phyloP scores from a whole-genome alignment of 2,329 filamentous ascomycete genomes.

The Xylariales sp. region DNA sequence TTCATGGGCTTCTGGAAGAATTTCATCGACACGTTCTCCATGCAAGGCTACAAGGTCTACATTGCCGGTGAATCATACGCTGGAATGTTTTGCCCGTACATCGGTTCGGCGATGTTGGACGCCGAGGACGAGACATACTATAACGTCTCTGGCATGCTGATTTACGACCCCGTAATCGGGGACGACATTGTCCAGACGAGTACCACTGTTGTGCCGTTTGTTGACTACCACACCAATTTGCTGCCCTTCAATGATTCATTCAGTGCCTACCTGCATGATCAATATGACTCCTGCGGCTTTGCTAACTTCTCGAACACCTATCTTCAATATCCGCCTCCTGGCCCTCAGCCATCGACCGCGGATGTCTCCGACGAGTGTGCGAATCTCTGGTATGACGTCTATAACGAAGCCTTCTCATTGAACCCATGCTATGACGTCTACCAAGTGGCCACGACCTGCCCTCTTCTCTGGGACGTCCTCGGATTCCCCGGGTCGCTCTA shows the following conservation, averaged over 20 bases:
- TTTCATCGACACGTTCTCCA: conserved; percentile 49
- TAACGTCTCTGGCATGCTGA: conserved; percentile 49
- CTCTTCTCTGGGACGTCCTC: conserved; percentile 56
- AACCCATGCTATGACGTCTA: conserved; percentile 73
- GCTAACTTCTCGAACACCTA: conserved; percentile 48
- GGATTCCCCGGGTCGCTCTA: conserved; percentile 54
- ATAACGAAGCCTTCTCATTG: conserved; percentile 37
- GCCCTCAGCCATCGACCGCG: conserved; percentile 45
- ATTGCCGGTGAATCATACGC: conserved; percentile 52
- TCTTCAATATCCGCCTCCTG: conserved; percentile 58
- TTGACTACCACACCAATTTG: conserved; percentile 49
- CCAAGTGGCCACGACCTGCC: conserved; percentile 62
- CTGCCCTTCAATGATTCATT: conserved; percentile 56
- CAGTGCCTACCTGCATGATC: conserved; percentile 45
- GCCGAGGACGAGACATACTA: conserved; percentile 42
- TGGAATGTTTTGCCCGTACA: conserved; percentile 51
- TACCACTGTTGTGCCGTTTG: conserved; percentile 47
- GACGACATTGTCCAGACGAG: conserved; percentile 36
- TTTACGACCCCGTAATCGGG: conserved; percentile 62
- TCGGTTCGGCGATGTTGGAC: conserved; percentile 48
- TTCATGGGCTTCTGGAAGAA: conserved; percentile 70
- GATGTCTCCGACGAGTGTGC: conserved; percentile 44
- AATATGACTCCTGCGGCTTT: conserved; percentile 52
- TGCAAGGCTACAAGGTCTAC: conserved; percentile 49
- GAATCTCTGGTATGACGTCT: conserved; percentile 48